Evolutionary conservation across 2,329 filamentous ascomycete genomes (phyloP), one percentile per base, ranked within the genome.

Genomic region (Pseudogymnoascus sp.): DNA sequence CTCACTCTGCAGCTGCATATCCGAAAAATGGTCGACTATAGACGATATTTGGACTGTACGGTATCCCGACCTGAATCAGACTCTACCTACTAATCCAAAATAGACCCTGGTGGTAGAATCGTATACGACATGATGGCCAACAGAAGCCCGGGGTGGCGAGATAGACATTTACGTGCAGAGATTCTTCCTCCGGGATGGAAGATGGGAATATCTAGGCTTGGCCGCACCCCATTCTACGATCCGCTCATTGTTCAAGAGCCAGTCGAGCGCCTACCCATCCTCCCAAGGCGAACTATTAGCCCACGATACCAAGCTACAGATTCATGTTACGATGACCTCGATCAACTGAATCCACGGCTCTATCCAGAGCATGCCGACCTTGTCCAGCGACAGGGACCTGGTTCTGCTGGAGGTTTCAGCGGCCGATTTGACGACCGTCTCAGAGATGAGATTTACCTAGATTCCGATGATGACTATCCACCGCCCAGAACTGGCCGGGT

Each of bases 81-180:
- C 16, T 31, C 33, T 28, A 14, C 38, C 33, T 40, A 38, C 58
- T 60, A 60, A 60, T 41, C 18, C 14, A 33, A 60, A 16, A 25
- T 60, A 60, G 58, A 60, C 58, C 58, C 58, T 18, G 38, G 25
- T 31, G 58, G 58, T n/a, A 25, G 21, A 25, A 35, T 60, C 7
- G 25, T 60, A 40, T 60, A 60, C 18, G 58, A 40, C 35, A 38
- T 60, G 38, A 60, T 60, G 58, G 33, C 58, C 58, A 60, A 60
- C 35, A 38, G 58, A 25, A 40, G 35, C 12, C 58, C 25, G 35
- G 38, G 23, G 9, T 60, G 58, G 58, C 33, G 58, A 41, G 35
- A 60, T 25, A 60, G 38, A 41, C 33, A 60, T 41, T 14, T 60
- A 38, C 58, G 58, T 28, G 33, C 58, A 9, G 33, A 38, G 21